Evolutionary conservation across 2,329 filamentous ascomycete species (phyloP).

Genomic region (Apiospora koreana): DNA sequence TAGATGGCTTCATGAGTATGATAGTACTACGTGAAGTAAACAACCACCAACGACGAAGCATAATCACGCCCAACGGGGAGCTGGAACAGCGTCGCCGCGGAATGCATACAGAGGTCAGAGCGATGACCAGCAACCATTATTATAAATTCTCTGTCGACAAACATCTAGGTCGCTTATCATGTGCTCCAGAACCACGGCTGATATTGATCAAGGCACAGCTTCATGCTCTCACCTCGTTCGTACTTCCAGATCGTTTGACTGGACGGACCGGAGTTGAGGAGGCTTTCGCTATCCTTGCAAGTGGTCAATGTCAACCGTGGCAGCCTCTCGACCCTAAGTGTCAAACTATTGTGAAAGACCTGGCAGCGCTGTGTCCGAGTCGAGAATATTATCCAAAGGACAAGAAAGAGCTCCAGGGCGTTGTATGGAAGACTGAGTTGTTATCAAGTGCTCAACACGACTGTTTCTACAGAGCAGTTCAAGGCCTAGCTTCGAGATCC

Average conservation of each 20-base stretch:
- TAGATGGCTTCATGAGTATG: constrained; percentile 57
- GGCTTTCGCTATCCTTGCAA: constrained; percentile 50
- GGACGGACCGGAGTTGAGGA: constrained; percentile 62
- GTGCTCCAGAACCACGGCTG: neutral
- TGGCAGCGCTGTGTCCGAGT: constrained; percentile 30
- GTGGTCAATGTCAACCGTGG: constrained; percentile 54
- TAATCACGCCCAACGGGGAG: constrained; percentile 55
- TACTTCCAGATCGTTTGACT: constrained; percentile 58
- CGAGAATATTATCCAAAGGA: constrained; percentile 40
- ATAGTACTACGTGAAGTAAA: constrained; percentile 54
- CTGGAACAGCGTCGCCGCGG: constrained; percentile 29
- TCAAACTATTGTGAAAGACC: neutral
- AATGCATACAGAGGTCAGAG: constrained; percentile 50
- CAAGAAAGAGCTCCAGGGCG: constrained; percentile 34
- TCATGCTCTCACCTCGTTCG: constrained; percentile 62
- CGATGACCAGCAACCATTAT: constrained; percentile 32
- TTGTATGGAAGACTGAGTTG: constrained; percentile 34
- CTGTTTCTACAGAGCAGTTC: constrained; percentile 30
- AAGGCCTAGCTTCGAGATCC: constrained; percentile 32
- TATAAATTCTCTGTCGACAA: neutral
- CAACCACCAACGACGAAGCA: constrained; percentile 40
- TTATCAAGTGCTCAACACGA: constrained; percentile 43
- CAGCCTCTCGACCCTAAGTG: constrained; percentile 23
- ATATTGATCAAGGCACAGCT: constrained; percentile 25
- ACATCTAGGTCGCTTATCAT: neutral